phyloP scores from a whole-genome alignment of 108 stramenopile species.

The Seminavis robusta region DNA sequence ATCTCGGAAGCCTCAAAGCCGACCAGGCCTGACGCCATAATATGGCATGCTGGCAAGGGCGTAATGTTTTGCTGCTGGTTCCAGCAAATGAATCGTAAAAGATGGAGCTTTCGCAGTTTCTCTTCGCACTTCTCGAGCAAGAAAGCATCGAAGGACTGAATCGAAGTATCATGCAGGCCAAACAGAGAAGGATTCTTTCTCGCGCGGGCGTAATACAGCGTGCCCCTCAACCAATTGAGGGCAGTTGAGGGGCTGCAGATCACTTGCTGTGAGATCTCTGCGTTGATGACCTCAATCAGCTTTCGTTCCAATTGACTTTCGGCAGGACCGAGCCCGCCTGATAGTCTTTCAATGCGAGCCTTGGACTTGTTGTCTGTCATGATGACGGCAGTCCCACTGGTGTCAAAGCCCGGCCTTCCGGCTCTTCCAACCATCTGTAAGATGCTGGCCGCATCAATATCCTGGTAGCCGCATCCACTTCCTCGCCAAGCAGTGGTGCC shows the following conservation, averaged over 20 bases:
- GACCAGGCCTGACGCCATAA: constrained; percentile 79
- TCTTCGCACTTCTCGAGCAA: constrained; percentile 30
- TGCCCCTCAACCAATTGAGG: constrained; percentile 57
- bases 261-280: constrained; percentile 80
- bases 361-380: constrained; percentile 70
- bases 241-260: constrained; percentile 48
- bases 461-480: constrained; percentile 66
- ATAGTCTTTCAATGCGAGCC: constrained; percentile 24
- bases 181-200: constrained; percentile 41
- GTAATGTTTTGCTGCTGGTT: constrained; percentile 2
- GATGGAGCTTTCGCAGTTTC: constrained; percentile 30
- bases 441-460: constrained; percentile 77
- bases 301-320: constrained; percentile 59
- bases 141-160: constrained; percentile 21
- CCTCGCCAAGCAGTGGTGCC: constrained; percentile 94
- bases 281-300: constrained; percentile 74
- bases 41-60: constrained; percentile 41
- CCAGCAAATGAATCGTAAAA: constrained; percentile 12
- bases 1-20: constrained; percentile 65
- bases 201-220: constrained; percentile 58
- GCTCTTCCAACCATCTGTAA: constrained; percentile 98
- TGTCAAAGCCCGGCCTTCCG: constrained; percentile 94
- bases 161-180: constrained; percentile 15
- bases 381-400: constrained; percentile 86
- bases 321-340: constrained; percentile 57